These are phyloP conservation scores for Magnusiomyces ingens DNA, from an alignment of 1,139 yeast species.

Conservation along the genomic window DNA sequence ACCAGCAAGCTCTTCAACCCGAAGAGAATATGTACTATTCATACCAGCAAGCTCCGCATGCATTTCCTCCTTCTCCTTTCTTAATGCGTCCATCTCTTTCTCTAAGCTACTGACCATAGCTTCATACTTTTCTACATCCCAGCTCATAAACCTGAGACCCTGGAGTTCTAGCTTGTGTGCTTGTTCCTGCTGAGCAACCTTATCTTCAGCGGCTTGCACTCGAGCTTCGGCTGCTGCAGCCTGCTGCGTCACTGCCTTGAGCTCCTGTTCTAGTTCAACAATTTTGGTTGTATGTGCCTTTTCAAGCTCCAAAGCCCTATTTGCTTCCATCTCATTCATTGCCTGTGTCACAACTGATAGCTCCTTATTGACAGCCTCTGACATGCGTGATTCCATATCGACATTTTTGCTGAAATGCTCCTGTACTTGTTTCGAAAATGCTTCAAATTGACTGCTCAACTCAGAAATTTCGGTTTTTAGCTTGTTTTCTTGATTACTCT, in stretches of 20 bases:
- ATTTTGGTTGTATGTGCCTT: slow-evolving; percentile 5
- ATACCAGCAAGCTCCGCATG: slow-evolving; percentile 23
- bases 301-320: slow-evolving; percentile 2
- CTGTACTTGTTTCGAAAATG: neutral
- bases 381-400: neutral
- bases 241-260: slow-evolving; percentile 3
- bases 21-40: slow-evolving; percentile 23
- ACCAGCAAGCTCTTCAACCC: slow-evolving; percentile 26
- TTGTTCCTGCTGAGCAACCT: slow-evolving; percentile 14
- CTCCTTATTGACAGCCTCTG: neutral
- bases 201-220: neutral
- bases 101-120: slow-evolving; percentile 15
- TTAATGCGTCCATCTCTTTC: slow-evolving; percentile 19
- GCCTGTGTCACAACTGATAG: slow-evolving; percentile 6
- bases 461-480: neutral
- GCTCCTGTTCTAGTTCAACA: slow-evolving; percentile 4
- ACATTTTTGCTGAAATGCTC: neutral
- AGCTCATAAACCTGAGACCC: slow-evolving; percentile 13
- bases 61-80: slow-evolving; percentile 21
- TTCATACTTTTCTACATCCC: slow-evolving; percentile 18
- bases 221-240: slow-evolving; percentile 12
- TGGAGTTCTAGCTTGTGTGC: neutral
- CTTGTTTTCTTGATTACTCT: neutral
- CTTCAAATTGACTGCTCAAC: neutral
- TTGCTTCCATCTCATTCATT: neutral